A percentile compares a stretch with the other conserved stretches of the same genome.
Conservation (phyloP, 305 asterid genomes). For the Fraxinus latifolia region DNA sequence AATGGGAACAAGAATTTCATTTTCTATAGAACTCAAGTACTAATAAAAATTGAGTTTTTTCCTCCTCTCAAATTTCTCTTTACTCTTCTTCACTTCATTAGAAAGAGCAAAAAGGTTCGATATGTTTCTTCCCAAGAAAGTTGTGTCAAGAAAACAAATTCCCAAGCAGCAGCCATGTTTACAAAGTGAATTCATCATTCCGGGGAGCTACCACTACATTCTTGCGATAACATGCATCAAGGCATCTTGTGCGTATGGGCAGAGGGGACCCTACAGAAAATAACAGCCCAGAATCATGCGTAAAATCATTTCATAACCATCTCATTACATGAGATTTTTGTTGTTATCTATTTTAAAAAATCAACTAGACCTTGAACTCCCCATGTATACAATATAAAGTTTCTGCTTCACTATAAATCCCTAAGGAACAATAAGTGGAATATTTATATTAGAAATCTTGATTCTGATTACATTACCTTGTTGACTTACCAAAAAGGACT, state of each 20-base stretch:
- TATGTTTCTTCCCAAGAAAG: not conserved
- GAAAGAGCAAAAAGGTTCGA: not conserved
- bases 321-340: not conserved
- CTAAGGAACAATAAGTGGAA: not conserved
- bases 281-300: not conserved
- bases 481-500: not conserved
- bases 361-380: not conserved
- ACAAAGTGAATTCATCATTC: not conserved
- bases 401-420: not conserved
- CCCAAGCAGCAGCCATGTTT: not conserved
- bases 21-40: not conserved
- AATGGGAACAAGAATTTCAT: not conserved
- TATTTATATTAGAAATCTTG: not conserved
- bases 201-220: not conserved
- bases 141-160: not conserved
- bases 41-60: not conserved
- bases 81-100: not conserved
- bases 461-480: not conserved
- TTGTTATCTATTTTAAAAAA: not conserved
- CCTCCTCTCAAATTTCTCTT: not conserved
- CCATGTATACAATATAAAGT: not conserved
- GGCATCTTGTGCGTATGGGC: not conserved
- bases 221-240: not conserved
- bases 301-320: not conserved
- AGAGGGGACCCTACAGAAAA: not conserved